Conservation (phyloP, 2,329 filamentous ascomycete genomes). For the Dactylella cylindrospora region DNA sequence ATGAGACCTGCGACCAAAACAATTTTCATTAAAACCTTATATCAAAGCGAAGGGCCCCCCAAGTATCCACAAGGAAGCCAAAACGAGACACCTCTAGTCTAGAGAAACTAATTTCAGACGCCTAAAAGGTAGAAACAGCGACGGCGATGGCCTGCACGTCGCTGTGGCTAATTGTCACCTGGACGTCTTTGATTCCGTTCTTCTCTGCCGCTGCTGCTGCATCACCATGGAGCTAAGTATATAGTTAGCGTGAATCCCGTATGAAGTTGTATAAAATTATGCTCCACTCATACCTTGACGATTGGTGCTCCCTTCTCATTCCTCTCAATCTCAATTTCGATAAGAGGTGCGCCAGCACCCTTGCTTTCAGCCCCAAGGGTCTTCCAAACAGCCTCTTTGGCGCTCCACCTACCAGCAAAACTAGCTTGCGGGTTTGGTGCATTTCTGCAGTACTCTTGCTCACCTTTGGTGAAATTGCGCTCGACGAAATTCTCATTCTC, state of each 20-base stretch:
- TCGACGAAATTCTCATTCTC: conserved; percentile 91
- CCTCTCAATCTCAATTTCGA: conserved; percentile 88
- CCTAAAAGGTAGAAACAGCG: conserved; percentile 77
- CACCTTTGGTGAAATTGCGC: conserved; percentile 85
- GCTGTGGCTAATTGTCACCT: conserved; percentile 92
- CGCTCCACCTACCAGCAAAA: conserved; percentile 93
- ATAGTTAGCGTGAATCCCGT: conserved; percentile 52
- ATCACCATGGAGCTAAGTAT: conserved; percentile 73
- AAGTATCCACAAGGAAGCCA: too few species aligned
- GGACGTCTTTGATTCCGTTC: conserved; percentile 83
- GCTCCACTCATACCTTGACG: conserved; percentile 70
- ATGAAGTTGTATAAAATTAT: conserved; percentile 12
- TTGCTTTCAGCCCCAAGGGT: conserved; percentile 81
- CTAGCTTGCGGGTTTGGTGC: conserved; percentile 80
- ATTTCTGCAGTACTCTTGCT: conserved; percentile 83
- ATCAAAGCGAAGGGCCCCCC: too few species aligned
- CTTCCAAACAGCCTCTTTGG: conserved; percentile 99
- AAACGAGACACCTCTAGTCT: too few species aligned
- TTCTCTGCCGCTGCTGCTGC: conserved; percentile 80
- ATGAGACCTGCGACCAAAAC: too few species aligned
- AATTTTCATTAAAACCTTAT: too few species aligned
- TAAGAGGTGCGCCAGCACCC: conserved; percentile 84
- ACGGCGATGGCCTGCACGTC: conserved; percentile 93
- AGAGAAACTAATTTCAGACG: too few species aligned
- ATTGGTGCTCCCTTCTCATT: conserved; percentile 78